A percentile compares a stretch with the other conserved stretches of the same genome.
These are phyloP conservation scores for Theileria luwenshuni DNA, from an alignment of 169 alveolate species.

Conservation along the genomic window DNA sequence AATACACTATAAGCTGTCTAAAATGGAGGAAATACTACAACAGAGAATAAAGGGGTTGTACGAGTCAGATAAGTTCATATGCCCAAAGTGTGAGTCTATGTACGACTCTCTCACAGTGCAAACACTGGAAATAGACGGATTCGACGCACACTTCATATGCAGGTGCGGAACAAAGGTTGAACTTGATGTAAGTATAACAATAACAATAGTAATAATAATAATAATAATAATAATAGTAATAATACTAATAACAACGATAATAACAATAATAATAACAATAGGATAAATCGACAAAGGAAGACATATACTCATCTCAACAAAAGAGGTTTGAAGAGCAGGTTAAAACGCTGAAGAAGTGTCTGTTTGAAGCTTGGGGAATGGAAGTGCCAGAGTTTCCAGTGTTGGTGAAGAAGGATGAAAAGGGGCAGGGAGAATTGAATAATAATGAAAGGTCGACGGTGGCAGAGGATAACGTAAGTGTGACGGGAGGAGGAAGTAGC, in stretches of 20 bases:
- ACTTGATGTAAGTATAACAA: constrained; percentile 63
- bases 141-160: constrained; percentile 76
- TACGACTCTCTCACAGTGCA: constrained; percentile 76
- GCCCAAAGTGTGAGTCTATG: constrained; percentile 65
- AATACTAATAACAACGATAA: neutral
- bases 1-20: constrained; percentile 67
- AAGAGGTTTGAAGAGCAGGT: constrained; percentile 69
- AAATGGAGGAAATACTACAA: constrained; percentile 70
- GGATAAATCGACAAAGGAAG: constrained; percentile 53
- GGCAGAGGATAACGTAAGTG: constrained; percentile 31
- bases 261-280: neutral
- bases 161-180: constrained; percentile 74
- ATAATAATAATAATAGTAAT: constrained; percentile 22
- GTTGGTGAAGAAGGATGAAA: constrained; percentile 24
- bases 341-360: constrained; percentile 44
- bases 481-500: constrained; percentile 53
- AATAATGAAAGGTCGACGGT: constrained; percentile 24
- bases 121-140: constrained; percentile 70
- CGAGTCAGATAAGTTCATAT: constrained; percentile 69
- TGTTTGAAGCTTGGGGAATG: constrained; percentile 69
- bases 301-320: constrained; percentile 63
- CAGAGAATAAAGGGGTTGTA: constrained; percentile 51
- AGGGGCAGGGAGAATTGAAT: neutral
- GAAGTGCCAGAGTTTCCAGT: constrained; percentile 61
- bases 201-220: neutral